Evolutionary conservation across 257 asterid genomes (phyloP).

Genomic region (Handroanthus guayacan): DNA sequence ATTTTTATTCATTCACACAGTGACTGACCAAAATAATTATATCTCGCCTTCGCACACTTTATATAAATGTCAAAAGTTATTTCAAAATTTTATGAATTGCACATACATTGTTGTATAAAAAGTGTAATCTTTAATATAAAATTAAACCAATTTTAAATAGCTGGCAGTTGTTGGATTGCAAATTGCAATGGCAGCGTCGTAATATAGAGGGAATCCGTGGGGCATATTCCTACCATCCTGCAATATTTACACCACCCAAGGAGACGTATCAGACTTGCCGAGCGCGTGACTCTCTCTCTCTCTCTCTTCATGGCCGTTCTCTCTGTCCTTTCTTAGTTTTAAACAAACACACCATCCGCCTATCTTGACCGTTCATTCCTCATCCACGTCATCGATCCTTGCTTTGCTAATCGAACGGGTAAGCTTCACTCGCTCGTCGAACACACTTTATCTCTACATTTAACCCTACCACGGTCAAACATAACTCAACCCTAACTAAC

Average conservation of each 20-base stretch:
- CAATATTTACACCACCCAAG: conserved; percentile 39
- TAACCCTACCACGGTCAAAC: conserved; percentile 53
- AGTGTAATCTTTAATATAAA: background rate
- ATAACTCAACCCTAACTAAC: conserved; percentile 62
- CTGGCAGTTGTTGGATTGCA: background rate
- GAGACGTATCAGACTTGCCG: conserved; percentile 42
- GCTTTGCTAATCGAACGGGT: conserved; percentile 46
- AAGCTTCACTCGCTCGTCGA: conserved; percentile 26
- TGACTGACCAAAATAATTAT: no score
- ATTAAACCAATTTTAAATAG: background rate
- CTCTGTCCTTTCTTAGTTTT: conserved; percentile 29
- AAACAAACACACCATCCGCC: conserved; percentile 71
- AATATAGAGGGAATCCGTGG: conserved; percentile 28
- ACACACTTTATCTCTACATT: conserved; percentile 26
- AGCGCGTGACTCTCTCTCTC: conserved; percentile 48
- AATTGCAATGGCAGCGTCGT: conserved; percentile 37
- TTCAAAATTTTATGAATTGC: no score
- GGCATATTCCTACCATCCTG: conserved; percentile 34
- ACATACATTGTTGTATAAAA: no score
- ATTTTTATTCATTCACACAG: no score
- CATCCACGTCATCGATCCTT: conserved; percentile 76
- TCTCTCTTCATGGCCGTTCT: conserved; percentile 3
- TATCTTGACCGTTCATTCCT: conserved; percentile 48
- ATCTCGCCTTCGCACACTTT: no score
- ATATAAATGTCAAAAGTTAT: no score